Base-by-base conservation (phyloP, 495 filamentous ascomycete genomes). In the Durotheca rogersii region DNA sequence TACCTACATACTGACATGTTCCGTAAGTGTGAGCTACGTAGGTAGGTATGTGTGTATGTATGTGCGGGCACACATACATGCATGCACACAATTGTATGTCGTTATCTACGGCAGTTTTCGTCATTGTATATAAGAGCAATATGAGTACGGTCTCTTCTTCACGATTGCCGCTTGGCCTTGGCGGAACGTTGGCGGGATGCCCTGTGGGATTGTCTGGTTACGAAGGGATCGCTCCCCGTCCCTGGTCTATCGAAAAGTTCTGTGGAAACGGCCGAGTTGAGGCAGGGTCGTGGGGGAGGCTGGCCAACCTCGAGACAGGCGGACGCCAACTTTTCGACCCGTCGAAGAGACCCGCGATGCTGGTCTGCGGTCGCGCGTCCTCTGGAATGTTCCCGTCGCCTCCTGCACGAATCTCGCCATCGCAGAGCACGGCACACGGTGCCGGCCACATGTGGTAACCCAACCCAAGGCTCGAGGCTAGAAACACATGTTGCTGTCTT, bases 301-400 rank as follows among this genome's bases (percentile, higher is more conserved):
- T 38, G 37, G 16, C 36, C 9, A 27, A 27, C 23, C 4, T 9
- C 23, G 9, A 27, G 4, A 27, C 9, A 27, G 23, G 9, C 9
- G 23, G 9, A 9, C 23, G 9, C 4, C 23, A 27, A 27, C 23
- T 27, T 27, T 27, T 27, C 36, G 36, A 12, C 46, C 25, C 19
- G 15, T 49, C 30, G 44, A 45, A 27, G 43, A 44, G 47, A 41
- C 47, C 46, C 53, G 47, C 25, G 42, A 51, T 39, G 30, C 34
- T 51, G 19, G 15, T 49, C 41, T 47, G 23, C 23, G 36, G 27
- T 19, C 14, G 31, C n/a, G n/a, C n/a, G 12, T 30, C 16, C 19
- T 53, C 33, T 53, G 45, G 50, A 45, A 53, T 53, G 45, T 41
- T 44, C 18, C 27, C 19, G 35, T 48, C 21, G 44, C 33, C 47